Conservation (phyloP, 768 basidiomycete species). For the Boletus eberwhitei region DNA sequence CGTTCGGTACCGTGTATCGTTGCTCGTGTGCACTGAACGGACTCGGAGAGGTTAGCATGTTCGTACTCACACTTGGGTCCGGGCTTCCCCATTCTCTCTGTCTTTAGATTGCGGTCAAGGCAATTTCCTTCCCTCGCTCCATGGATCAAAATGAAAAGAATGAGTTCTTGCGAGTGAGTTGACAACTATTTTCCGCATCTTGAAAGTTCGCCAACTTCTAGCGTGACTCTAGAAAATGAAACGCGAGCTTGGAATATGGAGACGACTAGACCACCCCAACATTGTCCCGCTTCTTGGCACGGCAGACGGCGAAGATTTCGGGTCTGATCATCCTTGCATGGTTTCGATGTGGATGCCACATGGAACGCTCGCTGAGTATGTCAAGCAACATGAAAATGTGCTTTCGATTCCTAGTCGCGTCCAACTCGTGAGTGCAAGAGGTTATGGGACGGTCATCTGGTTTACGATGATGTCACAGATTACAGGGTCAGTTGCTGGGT, state of each 20-base stretch:
- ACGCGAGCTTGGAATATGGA: slow-evolving; percentile 11
- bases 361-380: neutral
- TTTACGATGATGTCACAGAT: neutral
- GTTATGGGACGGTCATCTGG: neutral
- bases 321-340: slow-evolving; percentile 4
- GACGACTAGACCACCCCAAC: slow-evolving; percentile 4
- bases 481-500: neutral
- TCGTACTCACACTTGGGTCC: no score
- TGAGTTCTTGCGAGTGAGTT: neutral
- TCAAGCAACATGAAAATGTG: neutral
- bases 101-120: slow-evolving; percentile 8
- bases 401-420: neutral
- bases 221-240: neutral
- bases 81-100: neutral
- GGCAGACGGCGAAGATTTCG: neutral
- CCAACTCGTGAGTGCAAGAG: no score
- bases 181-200: neutral
- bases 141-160: neutral
- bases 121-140: neutral
- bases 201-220: neutral
- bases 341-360: slow-evolving; percentile 8
- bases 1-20: neutral
- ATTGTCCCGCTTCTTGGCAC: slow-evolving; percentile 7
- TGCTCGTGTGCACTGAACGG: neutral
- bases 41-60: neutral